Conservation (phyloP, 164 flowering plant genomes). For the Stephania yunnanensis region DNA sequence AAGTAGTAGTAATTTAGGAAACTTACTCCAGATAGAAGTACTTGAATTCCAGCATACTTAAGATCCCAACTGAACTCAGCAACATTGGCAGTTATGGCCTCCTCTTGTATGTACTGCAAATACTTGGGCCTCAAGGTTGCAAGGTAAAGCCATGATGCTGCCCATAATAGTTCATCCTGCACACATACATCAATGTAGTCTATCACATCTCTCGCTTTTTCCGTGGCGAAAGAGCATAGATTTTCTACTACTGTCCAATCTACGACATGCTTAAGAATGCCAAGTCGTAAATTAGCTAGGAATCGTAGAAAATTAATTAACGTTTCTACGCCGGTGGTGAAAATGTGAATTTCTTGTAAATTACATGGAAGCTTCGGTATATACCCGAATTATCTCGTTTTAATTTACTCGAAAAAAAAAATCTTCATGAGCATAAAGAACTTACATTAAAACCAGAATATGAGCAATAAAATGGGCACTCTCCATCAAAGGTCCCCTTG, state of each 20-base stretch:
- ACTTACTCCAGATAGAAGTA: slow-evolving; percentile 58
- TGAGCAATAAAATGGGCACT: slow-evolving; percentile 97
- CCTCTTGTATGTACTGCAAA: slow-evolving; percentile 46
- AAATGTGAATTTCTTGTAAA: too few species aligned
- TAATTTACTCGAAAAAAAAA: too few species aligned
- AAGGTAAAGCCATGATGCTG: slow-evolving; percentile 82
- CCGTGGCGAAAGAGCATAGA: not conserved
- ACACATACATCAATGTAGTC: not conserved
- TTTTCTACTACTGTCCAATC: too few species aligned
- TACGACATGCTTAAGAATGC: too few species aligned
- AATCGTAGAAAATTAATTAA: too few species aligned
- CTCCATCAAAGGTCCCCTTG: slow-evolving; percentile 80
- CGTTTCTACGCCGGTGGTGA: too few species aligned
- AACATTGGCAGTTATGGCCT: slow-evolving; percentile 51
- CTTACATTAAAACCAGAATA: slow-evolving; percentile 78
- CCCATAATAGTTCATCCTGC: slow-evolving; percentile 97
- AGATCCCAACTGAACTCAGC: slow-evolving; percentile 92
- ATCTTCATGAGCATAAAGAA: not conserved
- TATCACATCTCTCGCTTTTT: not conserved
- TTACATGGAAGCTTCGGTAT: too few species aligned
- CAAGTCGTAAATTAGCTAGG: too few species aligned
- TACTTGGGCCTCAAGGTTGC: slow-evolving; percentile 50
- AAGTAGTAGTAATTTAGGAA: not conserved
- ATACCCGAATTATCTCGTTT: too few species aligned
- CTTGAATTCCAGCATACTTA: slow-evolving; percentile 83